Evolutionary conservation across 352 stramenopile species (phyloP), one percentile per base, ranked within the genome.

Genomic region (Globisporangium recalcitrans): DNA sequence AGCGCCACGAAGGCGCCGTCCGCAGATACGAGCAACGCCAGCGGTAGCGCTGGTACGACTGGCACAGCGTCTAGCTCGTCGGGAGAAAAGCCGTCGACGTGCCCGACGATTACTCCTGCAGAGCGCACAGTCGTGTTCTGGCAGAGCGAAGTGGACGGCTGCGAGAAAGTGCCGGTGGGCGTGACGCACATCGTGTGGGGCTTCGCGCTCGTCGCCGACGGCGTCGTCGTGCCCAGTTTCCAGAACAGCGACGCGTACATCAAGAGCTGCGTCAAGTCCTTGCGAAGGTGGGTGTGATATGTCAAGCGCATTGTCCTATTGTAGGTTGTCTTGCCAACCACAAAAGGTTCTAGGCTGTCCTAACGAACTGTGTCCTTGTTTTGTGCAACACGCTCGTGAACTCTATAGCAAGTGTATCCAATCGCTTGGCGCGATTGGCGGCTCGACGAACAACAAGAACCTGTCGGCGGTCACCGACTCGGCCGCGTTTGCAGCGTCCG

Each of bases 181-280:
- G 84, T 93, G 38, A 91, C 84, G 3, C 84, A 93, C 67, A 71
- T 93, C 9, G 69, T 87, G 31, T 90, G 85, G 51, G 77, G 77
- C 56, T 93, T 93, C 42, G 81, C 84, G n/a, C 71, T 91, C 8
- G 78, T 91, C 0, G 64, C 77, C 6, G 65, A 79, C 31, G 77
- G 78, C 1, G 48, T 62, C 19, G 70, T 93, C 34, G 69, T 78
- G 1, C 73, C 80, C 22, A 70, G 77, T 1, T 88, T 91, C 57
- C 82, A 91, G 58, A 77, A 74, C 49, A 78, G 61, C 14, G 82
- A 93, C 55, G 63, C 64, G 9, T 76, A 71, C 36, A 82, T 93
- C 32, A 60, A 67, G 11, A 69, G 69, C 36, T 93, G 84, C 58
- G 80, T 93, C 47, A 31, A 80, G 53, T 63, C 70, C 9, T 73